Evolutionary conservation across 1,284 basidiomycete genomes (phyloP).

Genomic region (Sanghuangporus sanghuang): DNA sequence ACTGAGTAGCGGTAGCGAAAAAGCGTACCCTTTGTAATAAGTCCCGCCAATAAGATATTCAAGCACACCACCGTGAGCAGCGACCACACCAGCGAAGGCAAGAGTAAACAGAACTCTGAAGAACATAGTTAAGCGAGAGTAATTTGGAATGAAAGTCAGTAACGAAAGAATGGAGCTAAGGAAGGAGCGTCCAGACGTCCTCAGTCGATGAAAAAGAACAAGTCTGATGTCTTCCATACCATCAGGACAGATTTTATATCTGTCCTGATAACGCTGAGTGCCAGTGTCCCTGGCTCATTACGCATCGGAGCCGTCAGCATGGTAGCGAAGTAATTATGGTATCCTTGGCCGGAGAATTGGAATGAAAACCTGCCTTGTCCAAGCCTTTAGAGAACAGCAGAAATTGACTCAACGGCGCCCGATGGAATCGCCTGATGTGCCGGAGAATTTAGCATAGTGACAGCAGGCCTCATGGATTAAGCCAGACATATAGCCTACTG

Average conservation of each 20-base stretch:
- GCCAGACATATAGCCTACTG: not conserved
- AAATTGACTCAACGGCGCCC: not conserved
- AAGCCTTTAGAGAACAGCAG: not conserved
- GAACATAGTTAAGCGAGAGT: not conserved
- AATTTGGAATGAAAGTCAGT: not conserved
- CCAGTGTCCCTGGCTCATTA: not conserved
- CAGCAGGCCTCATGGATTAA: not conserved
- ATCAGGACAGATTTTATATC: not conserved
- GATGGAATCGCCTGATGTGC: not conserved
- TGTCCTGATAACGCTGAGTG: not conserved
- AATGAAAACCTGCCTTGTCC: not conserved
- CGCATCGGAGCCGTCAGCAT: not conserved
- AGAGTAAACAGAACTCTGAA: constrained; percentile 6
- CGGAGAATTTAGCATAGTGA: not conserved
- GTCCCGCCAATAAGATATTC: not conserved
- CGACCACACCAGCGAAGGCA: constrained; percentile 6
- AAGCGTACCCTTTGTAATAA: not conserved
- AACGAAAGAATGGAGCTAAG: not conserved
- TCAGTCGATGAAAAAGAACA: not conserved
- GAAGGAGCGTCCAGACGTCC: not conserved
- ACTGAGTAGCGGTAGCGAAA: constrained; percentile 12
- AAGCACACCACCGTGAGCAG: constrained; percentile 2
- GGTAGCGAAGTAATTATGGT: not conserved
- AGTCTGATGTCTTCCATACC: not conserved
- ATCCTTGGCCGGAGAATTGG: not conserved